Evolutionary conservation across 2,329 filamentous ascomycete species (phyloP).

Genomic region (Trichoderma sp.): DNA sequence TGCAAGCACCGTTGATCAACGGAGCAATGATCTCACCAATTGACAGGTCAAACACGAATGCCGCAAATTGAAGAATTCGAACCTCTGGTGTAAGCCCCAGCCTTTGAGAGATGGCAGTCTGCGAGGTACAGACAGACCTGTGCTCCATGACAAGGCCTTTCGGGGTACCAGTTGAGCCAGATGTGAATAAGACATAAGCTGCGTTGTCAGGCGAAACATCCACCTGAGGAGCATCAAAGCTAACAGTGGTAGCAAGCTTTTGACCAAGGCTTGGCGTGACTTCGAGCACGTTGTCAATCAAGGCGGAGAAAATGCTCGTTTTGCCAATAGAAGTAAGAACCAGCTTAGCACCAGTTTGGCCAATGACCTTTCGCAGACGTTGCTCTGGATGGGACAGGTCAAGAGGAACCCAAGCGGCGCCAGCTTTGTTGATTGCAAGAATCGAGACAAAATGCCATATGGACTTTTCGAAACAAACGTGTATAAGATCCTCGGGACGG

Average conservation of each 20-base stretch:
- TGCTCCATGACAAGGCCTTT: slow-evolving; percentile 25
- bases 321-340: slow-evolving; percentile 18
- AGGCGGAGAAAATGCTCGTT: too few relatives aligned
- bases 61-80: slow-evolving; percentile 22
- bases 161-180: slow-evolving; percentile 15
- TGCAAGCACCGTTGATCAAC: neutral
- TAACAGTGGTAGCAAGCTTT: neutral
- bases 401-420: slow-evolving; percentile 31
- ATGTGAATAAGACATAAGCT: slow-evolving; percentile 20
- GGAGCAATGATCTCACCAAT: slow-evolving; percentile 5
- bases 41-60: slow-evolving; percentile 26
- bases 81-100: neutral
- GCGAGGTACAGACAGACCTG: neutral
- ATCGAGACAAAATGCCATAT: slow-evolving; percentile 18
- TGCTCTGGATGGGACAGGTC: slow-evolving; percentile 29
- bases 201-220: neutral
- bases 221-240: neutral
- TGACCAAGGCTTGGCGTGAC: slow-evolving; percentile 10
- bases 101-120: neutral
- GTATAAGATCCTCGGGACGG: neutral
- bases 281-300: slow-evolving; percentile 25
- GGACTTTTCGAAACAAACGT: slow-evolving; percentile 25
- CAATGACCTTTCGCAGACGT: slow-evolving; percentile 22
- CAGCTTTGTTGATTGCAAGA: slow-evolving; percentile 29
- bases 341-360: slow-evolving; percentile 16